A percentile compares a stretch with the other conserved stretches of the same genome.
These are phyloP conservation scores for Solidago caesia DNA, from an alignment of 129 eudicot genomes.

Conservation along the genomic window DNA sequence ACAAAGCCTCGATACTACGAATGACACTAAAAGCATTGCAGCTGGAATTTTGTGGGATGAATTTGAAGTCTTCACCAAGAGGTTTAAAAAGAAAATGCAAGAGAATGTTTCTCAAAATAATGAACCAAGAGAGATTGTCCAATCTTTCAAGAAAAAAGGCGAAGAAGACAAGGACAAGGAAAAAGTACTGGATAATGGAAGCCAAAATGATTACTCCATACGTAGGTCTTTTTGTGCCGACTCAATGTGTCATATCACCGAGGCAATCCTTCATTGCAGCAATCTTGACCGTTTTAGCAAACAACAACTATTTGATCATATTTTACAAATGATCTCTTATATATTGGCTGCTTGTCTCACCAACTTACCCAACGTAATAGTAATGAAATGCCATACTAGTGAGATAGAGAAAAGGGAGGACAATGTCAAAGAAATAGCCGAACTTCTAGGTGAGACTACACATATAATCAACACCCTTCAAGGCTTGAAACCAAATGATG, in stretches of 20 bases:
- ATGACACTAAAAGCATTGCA: neutral
- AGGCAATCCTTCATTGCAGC: neutral
- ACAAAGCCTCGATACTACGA: neutral
- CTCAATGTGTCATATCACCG: too few species aligned
- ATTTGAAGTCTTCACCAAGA: neutral
- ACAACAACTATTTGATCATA: slow-evolving; percentile 12
- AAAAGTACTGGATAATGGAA: too few species aligned
- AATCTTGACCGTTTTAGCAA: neutral
- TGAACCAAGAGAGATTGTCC: neutral
- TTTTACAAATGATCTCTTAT: slow-evolving; percentile 29
- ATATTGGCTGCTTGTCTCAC: slow-evolving; percentile 9
- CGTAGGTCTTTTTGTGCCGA: too few species aligned
- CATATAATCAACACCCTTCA: too few species aligned
- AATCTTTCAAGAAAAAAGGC: neutral
- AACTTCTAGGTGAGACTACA: too few species aligned
- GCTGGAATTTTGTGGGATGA: neutral
- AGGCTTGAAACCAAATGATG: too few species aligned
- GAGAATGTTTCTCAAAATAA: neutral
- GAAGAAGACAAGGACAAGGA: too few species aligned
- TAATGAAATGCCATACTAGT: too few species aligned
- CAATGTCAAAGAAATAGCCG: too few species aligned
- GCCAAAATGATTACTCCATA: too few species aligned
- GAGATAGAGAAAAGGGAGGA: too few species aligned
- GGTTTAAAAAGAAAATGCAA: neutral
- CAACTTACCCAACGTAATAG: too few species aligned